Evolutionary conservation across 305 asterid genomes (phyloP).

Genomic region (Fraxinus floribunda): DNA sequence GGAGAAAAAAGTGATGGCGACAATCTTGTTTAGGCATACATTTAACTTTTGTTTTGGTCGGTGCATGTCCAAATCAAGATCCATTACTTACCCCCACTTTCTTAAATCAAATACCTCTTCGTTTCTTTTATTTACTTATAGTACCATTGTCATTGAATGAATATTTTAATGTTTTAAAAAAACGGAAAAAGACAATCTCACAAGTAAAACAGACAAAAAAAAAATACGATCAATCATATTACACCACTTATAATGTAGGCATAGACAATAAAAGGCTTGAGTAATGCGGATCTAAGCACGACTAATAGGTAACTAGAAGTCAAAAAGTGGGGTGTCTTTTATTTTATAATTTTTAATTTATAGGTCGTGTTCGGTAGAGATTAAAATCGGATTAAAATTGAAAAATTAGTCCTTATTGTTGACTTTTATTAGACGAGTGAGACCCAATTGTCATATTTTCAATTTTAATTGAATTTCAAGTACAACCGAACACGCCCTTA

Average conservation of each 20-base stretch:
- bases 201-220: no score
- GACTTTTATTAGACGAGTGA: no score
- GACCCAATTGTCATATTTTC: no score
- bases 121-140: not conserved
- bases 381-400: no score
- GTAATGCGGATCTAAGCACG: not conserved
- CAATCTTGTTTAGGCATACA: not conserved
- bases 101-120: not conserved
- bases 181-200: no score
- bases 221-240: not conserved
- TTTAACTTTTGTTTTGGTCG: constrained; percentile 24
- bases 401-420: no score
- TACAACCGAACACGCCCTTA: no score
- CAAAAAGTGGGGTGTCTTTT: not conserved
- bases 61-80: constrained; percentile 21
- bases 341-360: no score
- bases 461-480: no score
- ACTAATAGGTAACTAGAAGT: no score
- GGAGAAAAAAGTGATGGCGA: constrained; percentile 11
- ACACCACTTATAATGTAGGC: not conserved
- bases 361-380: no score
- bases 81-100: constrained; percentile 1
- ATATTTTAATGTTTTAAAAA: no score
- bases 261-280: not conserved
- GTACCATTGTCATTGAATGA: not conserved